Evolutionary conservation across 371 early-diverging fungal species (phyloP).

Genomic region (Blakeslea trispora): DNA sequence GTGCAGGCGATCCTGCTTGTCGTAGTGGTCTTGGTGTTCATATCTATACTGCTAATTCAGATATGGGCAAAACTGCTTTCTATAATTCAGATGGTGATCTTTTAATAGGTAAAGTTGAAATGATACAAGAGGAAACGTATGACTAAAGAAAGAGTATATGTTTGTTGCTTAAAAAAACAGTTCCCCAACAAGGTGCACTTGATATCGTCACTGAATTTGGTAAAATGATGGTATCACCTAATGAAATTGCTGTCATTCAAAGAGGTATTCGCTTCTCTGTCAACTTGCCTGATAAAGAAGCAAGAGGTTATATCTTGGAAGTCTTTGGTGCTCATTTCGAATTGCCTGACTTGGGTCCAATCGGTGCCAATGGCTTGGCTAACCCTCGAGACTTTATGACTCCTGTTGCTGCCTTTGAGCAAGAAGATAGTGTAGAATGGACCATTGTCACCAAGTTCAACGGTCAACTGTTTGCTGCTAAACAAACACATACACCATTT

Average conservation of each 20-base stretch:
- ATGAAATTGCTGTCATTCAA: slow-evolving; percentile 93
- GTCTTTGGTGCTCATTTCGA: slow-evolving; percentile 89
- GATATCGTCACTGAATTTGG: slow-evolving; percentile 95
- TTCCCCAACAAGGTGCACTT: slow-evolving; percentile 92
- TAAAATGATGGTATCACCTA: slow-evolving; percentile 78
- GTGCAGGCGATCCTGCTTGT: slow-evolving; percentile 85
- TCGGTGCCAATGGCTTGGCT: slow-evolving; percentile 96
- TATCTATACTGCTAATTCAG: slow-evolving; percentile 76
- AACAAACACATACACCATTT: slow-evolving; percentile 87
- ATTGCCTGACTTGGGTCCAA: slow-evolving; percentile 94
- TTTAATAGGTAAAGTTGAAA: slow-evolving; percentile 73
- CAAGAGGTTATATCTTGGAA: slow-evolving; percentile 92
- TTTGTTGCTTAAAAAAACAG: slow-evolving; percentile 49
- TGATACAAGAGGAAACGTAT: background rate
- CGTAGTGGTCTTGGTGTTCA: slow-evolving; percentile 85
- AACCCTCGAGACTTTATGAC: slow-evolving; percentile 92
- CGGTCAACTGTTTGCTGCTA: slow-evolving; percentile 72
- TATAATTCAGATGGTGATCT: slow-evolving; percentile 93
- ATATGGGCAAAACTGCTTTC: slow-evolving; percentile 81
- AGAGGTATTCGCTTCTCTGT: slow-evolving; percentile 89
- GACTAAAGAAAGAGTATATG: too few relatives aligned
- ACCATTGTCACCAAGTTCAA: slow-evolving; percentile 83
- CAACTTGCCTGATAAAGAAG: slow-evolving; percentile 77
- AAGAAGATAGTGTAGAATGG: slow-evolving; percentile 60
- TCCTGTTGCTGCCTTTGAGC: slow-evolving; percentile 81